These are phyloP conservation scores for Calonectria pteridis DNA, from an alignment of 2,329 filamentous ascomycete species.

Conservation along the genomic window DNA sequence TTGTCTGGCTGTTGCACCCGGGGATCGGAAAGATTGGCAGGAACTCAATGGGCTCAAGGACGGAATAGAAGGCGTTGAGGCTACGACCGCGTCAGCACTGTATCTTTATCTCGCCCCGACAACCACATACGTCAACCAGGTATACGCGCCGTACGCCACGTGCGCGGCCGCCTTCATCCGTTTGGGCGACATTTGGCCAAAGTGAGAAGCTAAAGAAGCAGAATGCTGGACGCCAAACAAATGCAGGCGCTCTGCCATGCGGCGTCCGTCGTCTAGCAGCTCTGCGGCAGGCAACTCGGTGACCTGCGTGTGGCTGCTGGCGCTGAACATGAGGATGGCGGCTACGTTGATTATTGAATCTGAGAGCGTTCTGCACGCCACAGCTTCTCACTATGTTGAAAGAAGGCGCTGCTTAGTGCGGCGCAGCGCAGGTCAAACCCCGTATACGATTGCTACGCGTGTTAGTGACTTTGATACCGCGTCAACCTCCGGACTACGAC, in stretches of 20 bases:
- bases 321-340: constrained; percentile 29
- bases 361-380: constrained; percentile 33
- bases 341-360: constrained; percentile 32
- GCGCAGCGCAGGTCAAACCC: not conserved
- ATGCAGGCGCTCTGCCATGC: constrained; percentile 20
- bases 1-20: not conserved
- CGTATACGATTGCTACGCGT: constrained; percentile 4
- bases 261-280: constrained; percentile 2
- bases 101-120: not conserved
- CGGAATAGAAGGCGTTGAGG: not conserved
- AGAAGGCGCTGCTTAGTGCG: constrained; percentile 23
- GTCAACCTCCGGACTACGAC: not conserved
- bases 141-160: not conserved
- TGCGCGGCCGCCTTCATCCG: not conserved
- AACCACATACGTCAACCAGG: not conserved
- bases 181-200: not conserved
- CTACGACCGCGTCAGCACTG: not conserved
- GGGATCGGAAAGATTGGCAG: not conserved
- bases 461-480: not conserved
- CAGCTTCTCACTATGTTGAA: constrained; percentile 21
- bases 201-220: not conserved
- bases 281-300: not conserved
- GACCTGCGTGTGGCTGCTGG: constrained; percentile 17
- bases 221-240: constrained; percentile 10
- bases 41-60: not conserved